Conservation (phyloP, 2,329 filamentous ascomycete species). For the Elsinoe fawcettii region DNA sequence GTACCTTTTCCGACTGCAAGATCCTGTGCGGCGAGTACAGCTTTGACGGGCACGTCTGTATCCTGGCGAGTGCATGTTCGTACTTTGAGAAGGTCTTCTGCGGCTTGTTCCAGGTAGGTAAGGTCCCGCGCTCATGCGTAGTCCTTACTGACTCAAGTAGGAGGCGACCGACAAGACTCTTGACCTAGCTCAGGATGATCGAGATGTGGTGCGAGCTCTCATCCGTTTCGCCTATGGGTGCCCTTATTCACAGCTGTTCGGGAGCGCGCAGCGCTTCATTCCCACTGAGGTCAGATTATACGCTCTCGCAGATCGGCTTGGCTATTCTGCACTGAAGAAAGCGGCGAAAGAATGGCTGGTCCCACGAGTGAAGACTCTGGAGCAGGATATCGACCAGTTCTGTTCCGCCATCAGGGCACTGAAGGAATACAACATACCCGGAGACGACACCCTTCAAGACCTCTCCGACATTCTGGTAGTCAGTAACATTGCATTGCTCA, state of each 20-base stretch:
- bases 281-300: background rate
- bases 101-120: background rate
- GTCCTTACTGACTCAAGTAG: background rate
- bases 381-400: background rate
- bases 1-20: slow-evolving; percentile 11
- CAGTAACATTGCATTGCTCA: background rate
- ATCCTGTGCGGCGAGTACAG: background rate
- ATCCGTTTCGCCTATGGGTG: background rate
- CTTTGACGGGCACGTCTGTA: background rate
- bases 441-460: background rate
- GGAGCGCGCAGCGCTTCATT: background rate
- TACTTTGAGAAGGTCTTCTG: slow-evolving; percentile 12
- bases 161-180: background rate
- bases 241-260: background rate
- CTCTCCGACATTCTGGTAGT: background rate
- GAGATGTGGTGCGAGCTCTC: background rate
- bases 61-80: background rate
- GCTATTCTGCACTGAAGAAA: background rate
- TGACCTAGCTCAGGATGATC: background rate
- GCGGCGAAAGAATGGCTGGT: background rate
- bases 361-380: background rate
- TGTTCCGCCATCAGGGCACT: background rate
- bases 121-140: background rate
- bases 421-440: background rate
- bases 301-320: background rate